phyloP scores from a whole-genome alignment of 2,329 filamentous ascomycete genomes.

The Pseudogymnoascus sp. region DNA sequence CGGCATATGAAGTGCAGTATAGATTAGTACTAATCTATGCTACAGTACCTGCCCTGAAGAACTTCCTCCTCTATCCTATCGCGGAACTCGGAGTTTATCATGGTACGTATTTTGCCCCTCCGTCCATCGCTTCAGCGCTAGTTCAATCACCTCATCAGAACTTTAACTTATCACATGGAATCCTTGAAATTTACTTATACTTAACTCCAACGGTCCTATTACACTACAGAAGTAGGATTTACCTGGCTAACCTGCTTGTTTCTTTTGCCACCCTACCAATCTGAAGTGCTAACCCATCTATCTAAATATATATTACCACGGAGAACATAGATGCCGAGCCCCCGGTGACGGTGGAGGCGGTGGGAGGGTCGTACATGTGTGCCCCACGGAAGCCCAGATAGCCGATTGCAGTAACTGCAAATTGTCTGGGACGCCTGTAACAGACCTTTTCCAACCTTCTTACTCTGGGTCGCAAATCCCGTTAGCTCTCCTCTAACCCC shows the following conservation, averaged over 20 bases:
- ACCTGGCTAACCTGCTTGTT: neutral
- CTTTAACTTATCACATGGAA: conserved; percentile 6
- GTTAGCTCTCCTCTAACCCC: neutral
- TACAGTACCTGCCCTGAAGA: neutral
- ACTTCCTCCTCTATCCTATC: neutral
- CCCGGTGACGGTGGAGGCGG: neutral
- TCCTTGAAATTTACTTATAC: neutral
- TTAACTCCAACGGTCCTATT: no score
- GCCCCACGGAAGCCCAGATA: neutral
- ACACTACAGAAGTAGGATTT: neutral
- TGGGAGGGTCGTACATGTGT: neutral
- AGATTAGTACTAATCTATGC: no score
- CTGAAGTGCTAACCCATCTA: neutral
- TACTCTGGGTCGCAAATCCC: conserved; percentile 1
- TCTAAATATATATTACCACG: neutral
- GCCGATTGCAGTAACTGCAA: neutral
- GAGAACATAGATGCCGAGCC: neutral
- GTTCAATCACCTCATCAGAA: neutral
- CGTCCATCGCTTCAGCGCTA: neutral
- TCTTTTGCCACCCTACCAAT: neutral
- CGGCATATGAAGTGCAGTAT: neutral
- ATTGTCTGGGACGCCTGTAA: neutral
- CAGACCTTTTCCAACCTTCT: conserved; percentile 1
- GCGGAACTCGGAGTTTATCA: conserved; percentile 5
- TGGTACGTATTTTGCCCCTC: neutral